Evolutionary conservation across 1,139 yeast species (phyloP).

Genomic region (Sugiyamaella neomexicana): DNA sequence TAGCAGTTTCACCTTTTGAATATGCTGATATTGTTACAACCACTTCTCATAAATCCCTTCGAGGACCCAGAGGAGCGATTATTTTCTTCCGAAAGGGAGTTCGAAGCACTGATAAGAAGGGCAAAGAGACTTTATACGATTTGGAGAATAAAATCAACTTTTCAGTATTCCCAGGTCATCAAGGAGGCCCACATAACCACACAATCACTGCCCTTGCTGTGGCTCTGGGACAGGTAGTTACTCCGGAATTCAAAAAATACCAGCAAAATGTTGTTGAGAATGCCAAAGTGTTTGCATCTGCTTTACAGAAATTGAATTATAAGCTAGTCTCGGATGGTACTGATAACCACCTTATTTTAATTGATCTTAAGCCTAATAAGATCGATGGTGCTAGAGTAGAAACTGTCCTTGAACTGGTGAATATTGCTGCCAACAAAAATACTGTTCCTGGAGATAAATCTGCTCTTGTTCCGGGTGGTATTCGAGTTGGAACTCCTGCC

Average conservation of each 20-base stretch:
- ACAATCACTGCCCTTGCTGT: constrained; percentile 96
- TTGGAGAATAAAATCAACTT: constrained; percentile 94
- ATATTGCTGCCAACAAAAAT: constrained; percentile 95
- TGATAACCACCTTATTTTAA: constrained; percentile 93
- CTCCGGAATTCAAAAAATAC: constrained; percentile 89
- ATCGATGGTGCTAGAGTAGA: constrained; percentile 98
- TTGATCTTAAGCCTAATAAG: constrained; percentile 82
- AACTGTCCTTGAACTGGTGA: constrained; percentile 89
- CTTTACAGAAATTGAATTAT: constrained; percentile 70
- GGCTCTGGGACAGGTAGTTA: constrained; percentile 90
- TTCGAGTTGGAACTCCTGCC: constrained; percentile 98
- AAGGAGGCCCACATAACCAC: constrained; percentile 99
- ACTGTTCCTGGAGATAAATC: constrained; percentile 98
- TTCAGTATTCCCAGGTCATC: constrained; percentile 99
- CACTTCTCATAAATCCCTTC: constrained; percentile 94
- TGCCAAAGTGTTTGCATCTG: constrained; percentile 79
- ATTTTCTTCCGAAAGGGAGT: constrained; percentile 97
- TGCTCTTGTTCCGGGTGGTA: constrained; percentile 97
- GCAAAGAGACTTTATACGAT: constrained; percentile 84
- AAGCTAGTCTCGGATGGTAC: constrained; percentile 91
- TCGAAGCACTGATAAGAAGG: constrained; percentile 87
- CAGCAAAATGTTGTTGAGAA: constrained; percentile 86
- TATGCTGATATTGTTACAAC: constrained; percentile 97
- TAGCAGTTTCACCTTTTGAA: constrained; percentile 92
- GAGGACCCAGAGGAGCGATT: constrained; percentile 99